Evolutionary conservation across 1,284 basidiomycete species (phyloP), one percentile per base, ranked within the genome.

Genomic region (Cystobasidium sp.): DNA sequence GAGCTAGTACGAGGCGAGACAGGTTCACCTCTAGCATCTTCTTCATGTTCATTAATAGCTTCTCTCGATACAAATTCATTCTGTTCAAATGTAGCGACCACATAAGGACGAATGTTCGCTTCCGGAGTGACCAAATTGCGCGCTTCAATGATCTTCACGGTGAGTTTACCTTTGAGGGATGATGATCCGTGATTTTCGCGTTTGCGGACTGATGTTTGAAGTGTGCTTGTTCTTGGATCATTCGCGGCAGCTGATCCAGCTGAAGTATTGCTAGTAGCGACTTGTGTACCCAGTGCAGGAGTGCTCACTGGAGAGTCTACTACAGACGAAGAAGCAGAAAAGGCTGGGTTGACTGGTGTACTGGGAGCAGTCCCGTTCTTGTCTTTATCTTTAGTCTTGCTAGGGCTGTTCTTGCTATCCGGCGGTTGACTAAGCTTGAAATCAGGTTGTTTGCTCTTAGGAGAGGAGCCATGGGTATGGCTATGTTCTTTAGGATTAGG

Each of bases 51-150:
- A 78, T 89, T 82, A 55, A 91, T 92, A 22, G 96, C 93, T 80
- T 97, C 93, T 74, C 96, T 86, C 78, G 90, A 91, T 81, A 99
- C 91, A 82, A 98, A 99, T 84, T 99, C 96, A 86, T 95, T 98
- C 84, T 98, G 93, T 85, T 99, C 96, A 83, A 98, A 99, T 83
- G 95, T 91, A 79, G 97, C 94, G 81, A 99, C 96, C 78, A 94
- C 93, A 82, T 99, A 99, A 14, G 96, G 97, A 24, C 91, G 87
- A 12, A 84, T 88, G 64, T 85, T 84, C 20, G 87, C 63, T 31
- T 88, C 86, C 49, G 86, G 85, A 59, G 93, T 89, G 78, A 89
- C 89, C 81, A 99, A 89, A n/a, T 88, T 88, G 73, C 93, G 88
- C 5, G 93, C 97, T 76, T 91, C 89, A 82, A 99, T 93, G 82